Evolutionary conservation across 108 stramenopile genomes (phyloP).

Genomic region (Cyclotella atomus): DNA sequence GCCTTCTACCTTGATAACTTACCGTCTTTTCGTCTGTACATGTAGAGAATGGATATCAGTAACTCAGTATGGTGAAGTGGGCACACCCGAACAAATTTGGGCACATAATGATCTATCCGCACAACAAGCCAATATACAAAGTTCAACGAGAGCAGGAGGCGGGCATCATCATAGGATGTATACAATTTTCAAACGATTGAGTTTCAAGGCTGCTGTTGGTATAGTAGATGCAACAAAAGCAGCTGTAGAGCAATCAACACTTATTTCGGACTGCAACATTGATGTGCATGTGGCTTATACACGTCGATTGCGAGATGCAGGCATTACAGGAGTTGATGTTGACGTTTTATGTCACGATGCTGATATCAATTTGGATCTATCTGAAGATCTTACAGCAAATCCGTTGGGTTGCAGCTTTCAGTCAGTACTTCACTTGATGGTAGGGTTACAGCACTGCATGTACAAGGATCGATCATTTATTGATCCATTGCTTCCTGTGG

Average conservation of each 20-base stretch:
- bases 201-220: slow-evolving; percentile 39
- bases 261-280: slow-evolving; percentile 38
- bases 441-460: slow-evolving; percentile 54
- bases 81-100: slow-evolving; percentile 73
- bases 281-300: slow-evolving; percentile 69
- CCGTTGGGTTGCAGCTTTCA: slow-evolving; percentile 25
- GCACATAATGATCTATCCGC: slow-evolving; percentile 60
- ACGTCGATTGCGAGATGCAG: slow-evolving; percentile 70
- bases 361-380: slow-evolving; percentile 54
- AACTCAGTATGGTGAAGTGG: slow-evolving; percentile 66
- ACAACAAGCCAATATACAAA: slow-evolving; percentile 16
- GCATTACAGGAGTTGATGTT: slow-evolving; percentile 62
- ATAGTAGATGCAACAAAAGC: neutral
- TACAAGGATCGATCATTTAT: slow-evolving; percentile 76
- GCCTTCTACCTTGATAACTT: neutral
- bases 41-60: slow-evolving; percentile 62
- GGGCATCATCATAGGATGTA: slow-evolving; percentile 43
- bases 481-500: slow-evolving; percentile 66
- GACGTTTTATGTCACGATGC: slow-evolving; percentile 64
- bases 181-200: slow-evolving; percentile 70
- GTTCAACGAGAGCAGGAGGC: neutral
- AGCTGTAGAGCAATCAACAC: neutral
- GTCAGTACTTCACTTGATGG: slow-evolving; percentile 35
- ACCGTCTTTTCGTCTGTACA: too few species aligned
- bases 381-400: slow-evolving; percentile 9